Base-by-base conservation (phyloP, 1,284 basidiomycete genomes). In the Tausonia pullulans region DNA sequence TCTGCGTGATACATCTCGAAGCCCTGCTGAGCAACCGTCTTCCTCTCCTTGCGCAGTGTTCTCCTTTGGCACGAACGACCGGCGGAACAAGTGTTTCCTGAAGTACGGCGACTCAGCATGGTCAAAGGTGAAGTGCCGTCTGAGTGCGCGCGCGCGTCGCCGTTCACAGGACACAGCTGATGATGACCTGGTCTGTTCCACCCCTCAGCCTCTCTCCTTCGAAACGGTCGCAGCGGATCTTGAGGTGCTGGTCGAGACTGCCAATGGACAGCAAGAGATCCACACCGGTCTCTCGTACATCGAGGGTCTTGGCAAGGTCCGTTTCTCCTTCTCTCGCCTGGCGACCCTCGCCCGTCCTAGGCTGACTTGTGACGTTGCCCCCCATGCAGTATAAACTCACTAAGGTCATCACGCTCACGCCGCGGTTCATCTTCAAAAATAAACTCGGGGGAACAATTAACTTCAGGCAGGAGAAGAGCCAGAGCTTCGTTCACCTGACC, bases 211-310 rank as follows among this genome's bases (percentile, higher is more conserved):
- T n/a, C 78, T 95, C 65, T 87, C 89, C 66, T 82, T 97, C 64
- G 95, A 99, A 72, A 91, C 94, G 2, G 87, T 94, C 41, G 83
- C 88, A 1, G 93, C 94, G 7, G 93, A 98, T 71, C 88, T 86
- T 63, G 87, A 88, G 68, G 81, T 98, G 61, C 83, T 87, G 55
- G 82, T 94, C 68, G 81, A 85, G 3, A 79, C 82, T 57, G 80
- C 79, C 49, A 83, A 83, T 64, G 87, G 82, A 70, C 78, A 83
- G n/a, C 86, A 88, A 61, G 88, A 94, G 74, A 82, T 87, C 67
- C 90, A 94, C 71, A 78, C 92, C 49, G 96, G 96, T 5, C 73
- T 99, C 60, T 95, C 92, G 4, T 97, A 96, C 82, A 82, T 84
- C 27, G 94, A 97, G 74, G 95, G 95, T 4, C 78, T 88, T 41